Conservation (phyloP, 768 basidiomycete genomes). For the Boletus subcaerulescens region DNA sequence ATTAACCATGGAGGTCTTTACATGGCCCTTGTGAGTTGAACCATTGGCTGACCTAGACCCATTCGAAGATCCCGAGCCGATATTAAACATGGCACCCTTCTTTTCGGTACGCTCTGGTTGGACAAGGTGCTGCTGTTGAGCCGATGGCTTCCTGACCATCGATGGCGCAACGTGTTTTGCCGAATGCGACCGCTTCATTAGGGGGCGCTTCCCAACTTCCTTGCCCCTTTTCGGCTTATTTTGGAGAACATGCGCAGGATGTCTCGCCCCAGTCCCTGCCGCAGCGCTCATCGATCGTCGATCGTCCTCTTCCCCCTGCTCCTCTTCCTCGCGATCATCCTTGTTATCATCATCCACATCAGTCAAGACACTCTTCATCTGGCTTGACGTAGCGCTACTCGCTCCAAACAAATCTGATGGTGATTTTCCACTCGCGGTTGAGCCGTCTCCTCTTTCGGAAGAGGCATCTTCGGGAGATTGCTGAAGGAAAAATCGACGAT, state of each 20-base stretch:
- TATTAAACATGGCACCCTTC: slow-evolving; percentile 46
- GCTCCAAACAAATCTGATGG: slow-evolving; percentile 33
- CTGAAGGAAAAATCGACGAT: slow-evolving; percentile 45
- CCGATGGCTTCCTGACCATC: slow-evolving; percentile 27
- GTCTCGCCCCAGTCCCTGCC: slow-evolving; percentile 5
- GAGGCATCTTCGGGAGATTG: slow-evolving; percentile 41
- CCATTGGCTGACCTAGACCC: slow-evolving; percentile 34
- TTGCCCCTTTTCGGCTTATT: slow-evolving; percentile 33
- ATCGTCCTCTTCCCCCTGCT: slow-evolving; percentile 16
- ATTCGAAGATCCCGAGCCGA: slow-evolving; percentile 59
- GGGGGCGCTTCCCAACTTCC: slow-evolving; percentile 29
- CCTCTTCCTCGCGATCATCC: slow-evolving; percentile 13
- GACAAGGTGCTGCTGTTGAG: slow-evolving; percentile 21
- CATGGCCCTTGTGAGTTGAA: slow-evolving; percentile 16
- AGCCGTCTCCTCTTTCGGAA: slow-evolving; percentile 33
- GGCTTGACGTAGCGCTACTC: slow-evolving; percentile 36
- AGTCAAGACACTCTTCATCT: slow-evolving; percentile 21
- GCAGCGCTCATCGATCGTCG: slow-evolving; percentile 18
- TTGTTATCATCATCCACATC: slow-evolving; percentile 19
- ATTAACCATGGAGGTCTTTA: slow-evolving; percentile 5
- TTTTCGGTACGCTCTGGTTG: slow-evolving; percentile 19
- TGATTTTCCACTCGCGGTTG: slow-evolving; percentile 33
- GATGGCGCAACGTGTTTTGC: slow-evolving; percentile 28
- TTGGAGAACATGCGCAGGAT: slow-evolving; percentile 15
- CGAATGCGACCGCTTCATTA: slow-evolving; percentile 28